A percentile compares a stretch with the other conserved stretches of the same genome.
Evolutionary conservation across 2,329 filamentous ascomycete species (phyloP).

Genomic region (Sclerotinia minor): DNA sequence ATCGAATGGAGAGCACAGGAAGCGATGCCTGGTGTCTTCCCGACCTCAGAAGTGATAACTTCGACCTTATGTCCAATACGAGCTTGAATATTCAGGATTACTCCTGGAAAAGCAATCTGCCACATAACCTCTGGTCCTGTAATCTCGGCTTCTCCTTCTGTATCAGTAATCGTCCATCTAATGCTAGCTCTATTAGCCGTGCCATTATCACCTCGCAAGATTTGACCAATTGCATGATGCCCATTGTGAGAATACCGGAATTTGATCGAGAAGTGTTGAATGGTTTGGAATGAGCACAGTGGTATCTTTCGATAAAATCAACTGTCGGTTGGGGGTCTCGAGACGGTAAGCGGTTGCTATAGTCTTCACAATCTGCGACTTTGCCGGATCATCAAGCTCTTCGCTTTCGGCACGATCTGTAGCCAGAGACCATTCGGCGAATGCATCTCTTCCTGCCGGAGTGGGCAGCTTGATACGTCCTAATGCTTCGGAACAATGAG

Average conservation of each 20-base stretch:
- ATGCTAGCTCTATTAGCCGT: not conserved
- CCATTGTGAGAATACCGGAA: slow-evolving; percentile 41
- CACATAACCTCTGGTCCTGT: not conserved
- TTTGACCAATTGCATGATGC: slow-evolving; percentile 40
- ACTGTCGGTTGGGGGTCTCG: slow-evolving; percentile 34
- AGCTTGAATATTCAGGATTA: not conserved
- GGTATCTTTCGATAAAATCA: slow-evolving; percentile 30
- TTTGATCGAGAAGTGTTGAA: slow-evolving; percentile 42
- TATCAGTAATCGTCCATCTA: slow-evolving; percentile 6
- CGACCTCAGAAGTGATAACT: not conserved
- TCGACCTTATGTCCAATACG: too few relatives aligned
- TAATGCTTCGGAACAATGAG: too few relatives aligned
- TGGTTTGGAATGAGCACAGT: slow-evolving; percentile 33
- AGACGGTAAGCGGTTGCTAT: slow-evolving; percentile 32
- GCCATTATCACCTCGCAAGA: not conserved
- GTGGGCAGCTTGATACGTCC: too few relatives aligned
- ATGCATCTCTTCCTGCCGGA: too few relatives aligned
- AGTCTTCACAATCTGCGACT: too few relatives aligned
- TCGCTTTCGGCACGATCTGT: too few relatives aligned
- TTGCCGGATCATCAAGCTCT: too few relatives aligned
- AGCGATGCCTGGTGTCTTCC: not conserved
- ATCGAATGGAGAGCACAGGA: not conserved
- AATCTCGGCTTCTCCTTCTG: not conserved
- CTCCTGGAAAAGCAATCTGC: not conserved
- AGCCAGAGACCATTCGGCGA: too few relatives aligned